Evolutionary conservation across 2,329 filamentous ascomycete genomes (phyloP).

Genomic region (Penicillium sp.): DNA sequence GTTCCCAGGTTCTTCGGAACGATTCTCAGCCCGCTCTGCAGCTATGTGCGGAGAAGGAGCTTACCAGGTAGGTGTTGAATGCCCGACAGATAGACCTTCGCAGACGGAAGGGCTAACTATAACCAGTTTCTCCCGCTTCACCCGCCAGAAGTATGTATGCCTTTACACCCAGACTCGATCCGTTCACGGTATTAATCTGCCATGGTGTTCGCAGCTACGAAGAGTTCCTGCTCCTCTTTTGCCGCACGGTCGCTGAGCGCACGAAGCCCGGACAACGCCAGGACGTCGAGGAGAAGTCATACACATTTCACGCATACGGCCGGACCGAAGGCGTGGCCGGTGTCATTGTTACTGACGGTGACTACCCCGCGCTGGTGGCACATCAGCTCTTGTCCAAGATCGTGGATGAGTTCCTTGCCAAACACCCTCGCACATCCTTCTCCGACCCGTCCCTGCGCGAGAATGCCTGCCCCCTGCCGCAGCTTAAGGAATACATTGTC

Average conservation of each 20-base stretch:
- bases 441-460: conserved; percentile 50
- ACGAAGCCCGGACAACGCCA: conserved; percentile 78
- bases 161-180: background rate
- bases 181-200: background rate
- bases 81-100: background rate
- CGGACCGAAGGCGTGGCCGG: conserved; percentile 68
- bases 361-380: conserved; percentile 74
- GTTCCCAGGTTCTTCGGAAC: conserved; percentile 71
- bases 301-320: conserved; percentile 69
- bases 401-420: conserved; percentile 78
- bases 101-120: conserved; percentile 8
- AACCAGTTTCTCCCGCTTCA: conserved; percentile 69
- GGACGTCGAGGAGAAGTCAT: conserved; percentile 63
- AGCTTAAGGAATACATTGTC: conserved; percentile 72
- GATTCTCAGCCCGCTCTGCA: conserved; percentile 72
- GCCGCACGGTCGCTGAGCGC: conserved; percentile 81
- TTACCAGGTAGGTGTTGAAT: conserved; percentile 50
- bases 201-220: conserved; percentile 46
- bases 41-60: conserved; percentile 71
- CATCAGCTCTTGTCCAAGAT: conserved; percentile 85
- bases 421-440: conserved; percentile 70
- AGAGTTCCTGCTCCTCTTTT: conserved; percentile 80
- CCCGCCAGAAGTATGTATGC: conserved; percentile 61
- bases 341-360: conserved; percentile 73
- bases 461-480: conserved; percentile 60